Conservation (phyloP, 2,329 filamentous ascomycete genomes). For the Phialophora expanda region DNA sequence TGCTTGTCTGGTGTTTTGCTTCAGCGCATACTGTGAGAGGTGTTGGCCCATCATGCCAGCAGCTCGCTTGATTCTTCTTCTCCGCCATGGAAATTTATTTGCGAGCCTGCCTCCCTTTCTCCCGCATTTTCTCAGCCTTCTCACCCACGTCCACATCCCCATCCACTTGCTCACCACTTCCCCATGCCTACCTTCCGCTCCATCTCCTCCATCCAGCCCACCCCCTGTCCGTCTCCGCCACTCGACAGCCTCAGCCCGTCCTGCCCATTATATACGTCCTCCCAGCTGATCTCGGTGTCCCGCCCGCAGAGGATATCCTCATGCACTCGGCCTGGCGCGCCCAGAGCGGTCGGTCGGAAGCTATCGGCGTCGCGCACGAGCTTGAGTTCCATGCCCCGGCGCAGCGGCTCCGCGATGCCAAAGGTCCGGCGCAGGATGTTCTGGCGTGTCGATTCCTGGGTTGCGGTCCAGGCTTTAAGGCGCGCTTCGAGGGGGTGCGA, state of each 20-base stretch:
- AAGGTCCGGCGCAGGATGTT: conserved; percentile 83
- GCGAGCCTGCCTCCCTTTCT: neutral
- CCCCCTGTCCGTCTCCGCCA: conserved; percentile 33
- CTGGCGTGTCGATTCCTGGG: conserved; percentile 87
- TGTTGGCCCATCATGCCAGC: no score
- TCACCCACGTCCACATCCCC: neutral
- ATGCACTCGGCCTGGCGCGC: conserved; percentile 65
- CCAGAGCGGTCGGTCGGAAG: conserved; percentile 76
- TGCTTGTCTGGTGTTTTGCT: no score
- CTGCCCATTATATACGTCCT: conserved; percentile 68
- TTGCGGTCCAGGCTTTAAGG: conserved; percentile 85
- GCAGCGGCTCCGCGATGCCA: conserved; percentile 89
- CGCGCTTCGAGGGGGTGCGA: conserved; percentile 90
- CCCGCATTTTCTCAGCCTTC: neutral
- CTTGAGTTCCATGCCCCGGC: conserved; percentile 93
- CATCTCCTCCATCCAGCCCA: conserved; percentile 39
- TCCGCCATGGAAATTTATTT: neutral
- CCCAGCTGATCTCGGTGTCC: conserved; percentile 82
- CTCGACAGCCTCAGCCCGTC: conserved; percentile 35
- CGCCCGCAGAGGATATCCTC: conserved; percentile 84
- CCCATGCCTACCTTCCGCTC: conserved; percentile 40
- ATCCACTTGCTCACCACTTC: conserved; percentile 32
- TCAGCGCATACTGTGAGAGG: no score
- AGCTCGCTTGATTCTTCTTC: neutral
- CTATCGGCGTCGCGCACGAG: conserved; percentile 75